Evolutionary conservation across 108 stramenopile species (phyloP).

Genomic region (Cylindrotheca closterium): DNA sequence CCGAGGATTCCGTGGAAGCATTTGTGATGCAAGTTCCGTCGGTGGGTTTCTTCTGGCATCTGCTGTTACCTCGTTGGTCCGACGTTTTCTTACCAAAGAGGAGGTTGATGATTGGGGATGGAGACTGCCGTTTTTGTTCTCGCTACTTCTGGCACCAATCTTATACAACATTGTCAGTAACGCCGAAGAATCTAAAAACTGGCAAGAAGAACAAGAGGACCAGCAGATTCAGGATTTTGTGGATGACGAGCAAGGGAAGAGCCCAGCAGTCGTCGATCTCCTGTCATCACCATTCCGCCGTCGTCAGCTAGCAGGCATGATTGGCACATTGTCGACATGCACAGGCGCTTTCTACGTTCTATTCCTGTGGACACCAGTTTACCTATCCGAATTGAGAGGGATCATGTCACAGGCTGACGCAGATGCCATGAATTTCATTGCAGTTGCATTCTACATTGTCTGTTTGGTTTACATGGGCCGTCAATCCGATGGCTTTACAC

Average conservation of each 20-base stretch:
- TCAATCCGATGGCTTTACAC: conserved; percentile 53
- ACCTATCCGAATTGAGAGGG: conserved; percentile 57
- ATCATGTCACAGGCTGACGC: conserved; percentile 55
- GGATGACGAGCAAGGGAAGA: conserved; percentile 25
- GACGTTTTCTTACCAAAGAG: conserved; percentile 55
- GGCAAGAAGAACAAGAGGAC: conserved; percentile 48
- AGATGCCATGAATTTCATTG: conserved; percentile 55
- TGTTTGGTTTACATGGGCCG: conserved; percentile 43
- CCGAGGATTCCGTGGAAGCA: conserved; percentile 62
- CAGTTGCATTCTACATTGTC: conserved; percentile 52
- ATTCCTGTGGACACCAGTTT: conserved; percentile 64
- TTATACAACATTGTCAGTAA: conserved; percentile 51
- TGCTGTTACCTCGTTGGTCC: conserved; percentile 49
- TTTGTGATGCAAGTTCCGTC: conserved; percentile 74
- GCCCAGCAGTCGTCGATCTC: conserved; percentile 54
- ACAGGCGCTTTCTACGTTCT: conserved; percentile 58
- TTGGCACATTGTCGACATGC: conserved; percentile 47
- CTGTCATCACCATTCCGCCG: conserved; percentile 55
- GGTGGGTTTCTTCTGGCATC: conserved; percentile 69
- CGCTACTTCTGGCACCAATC: conserved; percentile 52
- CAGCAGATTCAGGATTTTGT: conserved; percentile 46
- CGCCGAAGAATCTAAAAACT: conserved; percentile 60
- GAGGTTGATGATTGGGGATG: conserved; percentile 75
- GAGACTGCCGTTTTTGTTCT: conserved; percentile 75
- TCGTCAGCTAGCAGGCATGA: conserved; percentile 57